Base-by-base conservation (phyloP, 306 rosid species). In the Medicago arabica region DNA sequence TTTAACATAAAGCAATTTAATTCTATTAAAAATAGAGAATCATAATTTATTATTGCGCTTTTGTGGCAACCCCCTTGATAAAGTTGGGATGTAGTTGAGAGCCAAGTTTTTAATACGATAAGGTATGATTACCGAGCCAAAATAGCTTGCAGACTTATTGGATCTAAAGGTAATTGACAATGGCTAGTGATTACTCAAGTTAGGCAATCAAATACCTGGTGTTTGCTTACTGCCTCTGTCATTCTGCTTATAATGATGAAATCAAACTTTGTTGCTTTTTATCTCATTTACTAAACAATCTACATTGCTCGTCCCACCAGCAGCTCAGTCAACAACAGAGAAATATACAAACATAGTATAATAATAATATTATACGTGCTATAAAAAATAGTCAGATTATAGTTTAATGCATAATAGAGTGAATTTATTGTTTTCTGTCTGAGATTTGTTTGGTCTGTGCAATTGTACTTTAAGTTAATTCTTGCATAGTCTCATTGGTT, bases 161-260 rank as follows among this genome's bases (percentile, higher is more conserved):
- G 78, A 61, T 75, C 67, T 47, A 69, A 69, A 80, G 57, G 67
- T 46, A 74, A 68, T 13, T 69, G 77, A 39, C 71, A 75, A 53
- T 61, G 18, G 14, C 51, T 10, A 28, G 73, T 62, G 61, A 75
- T 69, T 62, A 25, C 46, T 69, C 77, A 40, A 75, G 67, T 75
- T 54, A 40, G 23, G 9, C 71, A 17, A 40, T 51, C 73, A 34
- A 12, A 61, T 61, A 31, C 57, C 8, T 14, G 38, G 10, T 43
- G 60, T 65, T 41, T 54, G 62, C 62, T 23, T 60, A 50, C 72
- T 15, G 12, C 54, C 41, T 60, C 72, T 59, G 43, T 53, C 40
- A 13, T 58, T 47, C 68, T 80, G 36, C 53, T 64, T 17, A 58
- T 59, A 53, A 61, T 47, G 73, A 63, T 31, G 21, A 69, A 69